Percentiles rank a stretch among this genome's conserved stretches.
phyloP scores from a whole-genome alignment of 2,329 filamentous ascomycete species.

The Colletotrichum costaricense region DNA sequence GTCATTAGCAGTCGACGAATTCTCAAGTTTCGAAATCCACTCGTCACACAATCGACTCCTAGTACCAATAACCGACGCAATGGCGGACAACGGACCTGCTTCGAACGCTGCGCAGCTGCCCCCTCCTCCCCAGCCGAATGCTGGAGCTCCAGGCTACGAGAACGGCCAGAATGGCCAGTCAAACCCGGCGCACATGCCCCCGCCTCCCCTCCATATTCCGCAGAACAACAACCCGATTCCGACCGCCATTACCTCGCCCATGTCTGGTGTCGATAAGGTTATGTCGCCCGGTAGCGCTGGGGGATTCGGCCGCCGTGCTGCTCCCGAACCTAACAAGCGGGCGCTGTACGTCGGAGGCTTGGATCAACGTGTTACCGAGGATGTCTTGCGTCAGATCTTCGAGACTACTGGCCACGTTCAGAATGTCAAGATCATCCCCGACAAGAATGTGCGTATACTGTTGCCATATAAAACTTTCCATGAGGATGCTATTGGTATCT shows the following conservation, averaged over 20 bases:
- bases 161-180: slow-evolving; percentile 77
- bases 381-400: slow-evolving; percentile 96
- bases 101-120: slow-evolving; percentile 74
- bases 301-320: slow-evolving; percentile 86
- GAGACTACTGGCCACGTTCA: slow-evolving; percentile 98
- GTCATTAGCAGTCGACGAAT: slow-evolving; percentile 18
- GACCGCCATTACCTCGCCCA: slow-evolving; percentile 89
- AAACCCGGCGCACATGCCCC: slow-evolving; percentile 84
- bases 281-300: slow-evolving; percentile 88
- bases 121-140: slow-evolving; percentile 74
- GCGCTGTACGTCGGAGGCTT: slow-evolving; percentile 95
- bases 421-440: slow-evolving; percentile 99
- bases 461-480: background rate
- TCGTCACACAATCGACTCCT: slow-evolving; percentile 10
- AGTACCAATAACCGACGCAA: slow-evolving; percentile 52
- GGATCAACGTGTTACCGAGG: slow-evolving; percentile 94
- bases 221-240: slow-evolving; percentile 97
- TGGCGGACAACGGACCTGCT: slow-evolving; percentile 82
- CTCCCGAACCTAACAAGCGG: slow-evolving; percentile 98
- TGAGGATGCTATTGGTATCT: slow-evolving; percentile 2
- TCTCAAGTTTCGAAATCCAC: slow-evolving; percentile 8
- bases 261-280: slow-evolving; percentile 76
- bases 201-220: slow-evolving; percentile 91
- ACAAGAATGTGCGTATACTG: slow-evolving; percentile 88
- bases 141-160: slow-evolving; percentile 82